A percentile compares a stretch with the other conserved stretches of the same genome.
phyloP scores from a whole-genome alignment of 1,284 basidiomycete species.

The Sanguinoderma infundibulare region DNA sequence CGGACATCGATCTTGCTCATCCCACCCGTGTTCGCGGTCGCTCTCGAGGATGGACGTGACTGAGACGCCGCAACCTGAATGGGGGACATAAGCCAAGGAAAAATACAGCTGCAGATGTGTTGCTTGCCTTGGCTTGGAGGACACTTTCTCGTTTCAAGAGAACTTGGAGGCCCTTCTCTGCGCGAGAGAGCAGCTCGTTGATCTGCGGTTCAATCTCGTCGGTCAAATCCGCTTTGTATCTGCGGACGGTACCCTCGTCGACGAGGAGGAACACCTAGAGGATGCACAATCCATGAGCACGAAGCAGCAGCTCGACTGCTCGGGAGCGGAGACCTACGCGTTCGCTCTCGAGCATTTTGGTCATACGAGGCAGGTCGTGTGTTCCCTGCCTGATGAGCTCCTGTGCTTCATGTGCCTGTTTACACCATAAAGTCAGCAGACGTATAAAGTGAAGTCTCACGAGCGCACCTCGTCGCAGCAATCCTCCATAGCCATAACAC shows the following conservation, averaged over 20 bases:
- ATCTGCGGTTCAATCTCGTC: slow-evolving; percentile 83
- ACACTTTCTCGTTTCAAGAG: slow-evolving; percentile 62
- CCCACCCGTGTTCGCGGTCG: slow-evolving; percentile 50
- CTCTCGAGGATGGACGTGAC: slow-evolving; percentile 43
- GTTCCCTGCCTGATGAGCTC: slow-evolving; percentile 71
- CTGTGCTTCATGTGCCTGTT: slow-evolving; percentile 71
- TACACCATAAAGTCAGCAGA: neutral
- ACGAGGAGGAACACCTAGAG: slow-evolving; percentile 74
- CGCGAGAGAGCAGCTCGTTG: slow-evolving; percentile 69
- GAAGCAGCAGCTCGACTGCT: neutral
- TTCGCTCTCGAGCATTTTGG: slow-evolving; percentile 64
- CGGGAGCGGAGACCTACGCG: slow-evolving; percentile 48
- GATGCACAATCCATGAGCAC: neutral
- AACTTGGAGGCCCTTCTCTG: slow-evolving; percentile 65
- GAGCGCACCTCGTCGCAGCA: slow-evolving; percentile 70
- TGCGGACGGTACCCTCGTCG: slow-evolving; percentile 67
- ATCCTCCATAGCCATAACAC: slow-evolving; percentile 74
- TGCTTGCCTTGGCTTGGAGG: slow-evolving; percentile 60
- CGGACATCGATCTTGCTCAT: slow-evolving; percentile 68
- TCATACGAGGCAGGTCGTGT: slow-evolving; percentile 70
- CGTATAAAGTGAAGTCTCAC: neutral
- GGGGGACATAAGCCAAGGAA: neutral
- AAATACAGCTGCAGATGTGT: neutral
- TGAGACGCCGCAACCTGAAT: slow-evolving; percentile 57
- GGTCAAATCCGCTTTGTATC: slow-evolving; percentile 71